Percentiles rank a stretch among this genome's conserved stretches.
These are phyloP conservation scores for Pascua sp. DNA, from an alignment of 1,284 basidiomycete species.

Conservation along the genomic window DNA sequence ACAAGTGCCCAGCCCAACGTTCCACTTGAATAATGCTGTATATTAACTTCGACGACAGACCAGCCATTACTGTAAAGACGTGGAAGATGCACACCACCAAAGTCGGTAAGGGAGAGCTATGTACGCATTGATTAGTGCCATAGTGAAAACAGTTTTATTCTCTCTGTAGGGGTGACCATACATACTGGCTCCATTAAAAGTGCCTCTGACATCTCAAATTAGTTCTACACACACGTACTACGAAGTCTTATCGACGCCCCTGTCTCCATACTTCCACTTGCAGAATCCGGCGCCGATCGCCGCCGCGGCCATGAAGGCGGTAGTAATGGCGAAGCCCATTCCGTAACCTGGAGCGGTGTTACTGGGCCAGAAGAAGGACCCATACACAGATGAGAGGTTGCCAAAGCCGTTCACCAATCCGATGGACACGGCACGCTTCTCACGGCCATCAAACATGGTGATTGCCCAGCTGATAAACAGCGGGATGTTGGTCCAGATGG, in stretches of 20 bases:
- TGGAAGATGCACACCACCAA: too few species aligned
- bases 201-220: too few species aligned
- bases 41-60: too few species aligned
- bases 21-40: too few species aligned
- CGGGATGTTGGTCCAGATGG: constrained; percentile 24
- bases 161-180: too few species aligned
- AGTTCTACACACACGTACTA: not conserved
- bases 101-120: too few species aligned
- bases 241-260: constrained; percentile 16
- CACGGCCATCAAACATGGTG: constrained; percentile 18
- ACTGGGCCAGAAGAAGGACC: constrained; percentile 29
- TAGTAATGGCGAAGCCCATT: constrained; percentile 28
- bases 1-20: too few species aligned
- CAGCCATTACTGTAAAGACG: too few species aligned
- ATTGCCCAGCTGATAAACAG: constrained; percentile 20
- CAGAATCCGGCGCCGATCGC: constrained; percentile 20
- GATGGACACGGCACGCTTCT: constrained; percentile 22
- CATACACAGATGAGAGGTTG: constrained; percentile 15
- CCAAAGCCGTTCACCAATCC: constrained; percentile 23
- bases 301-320: constrained; percentile 27
- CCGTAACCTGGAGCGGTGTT: constrained; percentile 16
- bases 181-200: too few species aligned
- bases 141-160: too few species aligned
- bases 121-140: too few species aligned
- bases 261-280: constrained; percentile 36